phyloP scores from a whole-genome alignment of 163 green algal genomes.

The Volvox carteri region DNA sequence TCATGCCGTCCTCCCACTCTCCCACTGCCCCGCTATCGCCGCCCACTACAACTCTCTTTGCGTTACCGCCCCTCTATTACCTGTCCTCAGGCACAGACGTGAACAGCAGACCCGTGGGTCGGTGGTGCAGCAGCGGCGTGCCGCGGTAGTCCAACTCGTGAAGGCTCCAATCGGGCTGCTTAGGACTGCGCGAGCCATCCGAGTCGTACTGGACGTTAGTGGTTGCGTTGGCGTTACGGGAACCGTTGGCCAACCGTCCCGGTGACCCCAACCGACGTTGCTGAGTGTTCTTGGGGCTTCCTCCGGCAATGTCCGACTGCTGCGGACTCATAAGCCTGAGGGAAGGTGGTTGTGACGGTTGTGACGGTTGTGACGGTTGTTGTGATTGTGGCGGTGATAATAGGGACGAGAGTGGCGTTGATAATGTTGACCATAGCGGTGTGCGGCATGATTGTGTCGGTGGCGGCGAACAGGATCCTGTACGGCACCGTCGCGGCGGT shows the following conservation, averaged over 20 bases:
- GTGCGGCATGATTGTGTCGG: too few relatives aligned
- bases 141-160: conserved; percentile 12
- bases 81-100: conserved; percentile 49
- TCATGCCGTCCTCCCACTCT: too few relatives aligned
- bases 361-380: not conserved
- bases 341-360: not conserved
- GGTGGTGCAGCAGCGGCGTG: conserved; percentile 34
- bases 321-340: conserved; percentile 15
- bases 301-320: not conserved
- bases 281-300: not conserved
- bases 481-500: too few relatives aligned
- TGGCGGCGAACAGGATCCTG: too few relatives aligned
- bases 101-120: conserved; percentile 46
- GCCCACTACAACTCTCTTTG: too few relatives aligned
- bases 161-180: conserved; percentile 12
- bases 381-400: not conserved
- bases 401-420: not conserved
- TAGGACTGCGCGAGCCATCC: not conserved
- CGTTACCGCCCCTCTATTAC: not conserved
- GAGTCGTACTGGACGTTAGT: not conserved
- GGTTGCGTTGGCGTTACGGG: not conserved
- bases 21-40: too few relatives aligned
- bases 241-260: not conserved
- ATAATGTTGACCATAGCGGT: not conserved
- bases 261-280: not conserved